Conservation (phyloP, 2,329 filamentous ascomycete species). For the Chrysoporthe cubensis region DNA sequence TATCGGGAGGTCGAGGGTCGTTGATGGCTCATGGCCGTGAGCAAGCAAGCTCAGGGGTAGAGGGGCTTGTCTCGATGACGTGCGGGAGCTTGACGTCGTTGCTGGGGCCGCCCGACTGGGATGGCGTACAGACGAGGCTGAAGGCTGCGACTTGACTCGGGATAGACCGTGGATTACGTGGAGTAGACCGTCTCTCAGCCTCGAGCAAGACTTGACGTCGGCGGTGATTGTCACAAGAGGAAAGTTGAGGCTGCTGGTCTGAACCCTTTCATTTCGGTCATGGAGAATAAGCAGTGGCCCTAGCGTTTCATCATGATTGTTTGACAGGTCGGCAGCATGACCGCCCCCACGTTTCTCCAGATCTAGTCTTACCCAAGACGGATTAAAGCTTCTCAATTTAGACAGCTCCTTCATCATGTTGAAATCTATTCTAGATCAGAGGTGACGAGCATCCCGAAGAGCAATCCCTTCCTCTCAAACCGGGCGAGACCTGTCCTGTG, state of each 20-base stretch:
- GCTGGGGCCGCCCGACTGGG: background rate
- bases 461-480: too few relatives aligned
- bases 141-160: background rate
- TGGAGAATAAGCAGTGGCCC: conserved; percentile 18
- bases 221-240: conserved; percentile 22
- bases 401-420: background rate
- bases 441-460: background rate
- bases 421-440: background rate
- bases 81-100: background rate
- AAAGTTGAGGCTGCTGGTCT: conserved; percentile 20
- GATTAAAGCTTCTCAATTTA: conserved; percentile 6
- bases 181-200: conserved; percentile 7
- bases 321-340: conserved; percentile 27
- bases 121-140: background rate
- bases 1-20: conserved; percentile 16
- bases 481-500: background rate
- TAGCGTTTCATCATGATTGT: conserved; percentile 27
- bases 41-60: conserved; percentile 20
- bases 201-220: conserved; percentile 26
- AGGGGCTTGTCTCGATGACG: conserved; percentile 16
- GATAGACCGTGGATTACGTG: background rate
- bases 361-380: conserved; percentile 5
- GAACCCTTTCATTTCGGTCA: conserved; percentile 21
- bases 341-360: conserved; percentile 14
- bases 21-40: conserved; percentile 21